A percentile compares a stretch with the other conserved stretches of the same genome.
These are phyloP conservation scores for Vinca minor DNA, from an alignment of 257 asterid genomes.

Conservation along the genomic window DNA sequence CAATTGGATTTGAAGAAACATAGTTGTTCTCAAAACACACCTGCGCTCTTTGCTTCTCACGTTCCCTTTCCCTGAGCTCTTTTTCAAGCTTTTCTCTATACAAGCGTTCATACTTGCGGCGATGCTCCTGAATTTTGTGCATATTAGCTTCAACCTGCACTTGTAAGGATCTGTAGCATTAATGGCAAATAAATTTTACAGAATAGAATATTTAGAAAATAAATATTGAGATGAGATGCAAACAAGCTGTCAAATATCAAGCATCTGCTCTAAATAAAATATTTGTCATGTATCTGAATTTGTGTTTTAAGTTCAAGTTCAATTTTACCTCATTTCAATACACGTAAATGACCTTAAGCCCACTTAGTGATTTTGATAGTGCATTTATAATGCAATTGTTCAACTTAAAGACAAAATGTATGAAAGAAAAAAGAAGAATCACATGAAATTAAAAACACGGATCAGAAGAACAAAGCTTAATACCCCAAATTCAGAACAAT, in stretches of 20 bases:
- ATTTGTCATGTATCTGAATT: not conserved
- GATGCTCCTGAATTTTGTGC: slow-evolving; percentile 57
- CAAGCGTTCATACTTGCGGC: slow-evolving; percentile 52
- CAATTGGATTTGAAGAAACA: not conserved
- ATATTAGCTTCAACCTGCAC: slow-evolving; percentile 75
- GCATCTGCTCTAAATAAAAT: not conserved
- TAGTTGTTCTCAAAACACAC: slow-evolving; percentile 12
- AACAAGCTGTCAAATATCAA: not conserved
- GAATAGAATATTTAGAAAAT: not conserved
- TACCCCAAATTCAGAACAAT: not conserved
- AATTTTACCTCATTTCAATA: not conserved
- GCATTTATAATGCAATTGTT: not conserved
- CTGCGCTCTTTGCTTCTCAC: slow-evolving; percentile 27
- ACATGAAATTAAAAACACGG: not conserved
- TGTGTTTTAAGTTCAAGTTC: not conserved
- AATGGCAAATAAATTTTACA: not conserved
- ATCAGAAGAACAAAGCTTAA: not conserved
- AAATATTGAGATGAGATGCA: not conserved
- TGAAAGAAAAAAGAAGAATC: not conserved
- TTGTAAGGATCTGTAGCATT: not conserved
- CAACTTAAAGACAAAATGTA: not conserved
- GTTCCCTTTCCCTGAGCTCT: slow-evolving; percentile 36
- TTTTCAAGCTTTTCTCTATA: slow-evolving; percentile 50
- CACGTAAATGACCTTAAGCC: not conserved
- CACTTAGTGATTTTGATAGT: no score